Conservation (phyloP, 2,329 filamentous ascomycete genomes). For the Aspergillus vadensis region DNA sequence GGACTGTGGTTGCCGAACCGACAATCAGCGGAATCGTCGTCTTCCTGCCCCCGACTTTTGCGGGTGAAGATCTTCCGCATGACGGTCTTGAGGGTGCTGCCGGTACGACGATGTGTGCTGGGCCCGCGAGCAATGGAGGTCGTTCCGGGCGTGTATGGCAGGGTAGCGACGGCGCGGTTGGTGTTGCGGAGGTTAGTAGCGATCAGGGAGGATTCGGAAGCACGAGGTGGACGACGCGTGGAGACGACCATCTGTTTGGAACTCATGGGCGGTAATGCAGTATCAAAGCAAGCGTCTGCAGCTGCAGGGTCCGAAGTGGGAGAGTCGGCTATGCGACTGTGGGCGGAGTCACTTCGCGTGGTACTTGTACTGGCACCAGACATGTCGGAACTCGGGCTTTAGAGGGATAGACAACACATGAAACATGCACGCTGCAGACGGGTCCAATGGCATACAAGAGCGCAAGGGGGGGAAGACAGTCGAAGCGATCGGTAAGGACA, state of each 20-base stretch:
- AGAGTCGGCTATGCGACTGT: neutral
- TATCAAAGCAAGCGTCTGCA: slow-evolving; percentile 25
- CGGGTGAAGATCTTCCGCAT: slow-evolving; percentile 49
- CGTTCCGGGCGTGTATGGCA: slow-evolving; percentile 27
- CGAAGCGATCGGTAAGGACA: neutral
- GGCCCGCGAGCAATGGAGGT: slow-evolving; percentile 24
- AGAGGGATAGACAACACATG: neutral
- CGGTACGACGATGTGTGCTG: slow-evolving; percentile 40
- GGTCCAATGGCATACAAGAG: neutral
- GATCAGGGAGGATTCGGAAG: slow-evolving; percentile 21
- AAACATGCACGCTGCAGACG: neutral
- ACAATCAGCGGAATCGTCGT: slow-evolving; percentile 27
- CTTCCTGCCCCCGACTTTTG: slow-evolving; percentile 34
- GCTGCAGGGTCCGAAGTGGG: neutral
- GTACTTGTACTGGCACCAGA: slow-evolving; percentile 12
- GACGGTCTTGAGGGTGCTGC: slow-evolving; percentile 46
- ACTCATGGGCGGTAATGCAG: slow-evolving; percentile 34
- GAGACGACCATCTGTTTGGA: slow-evolving; percentile 24
- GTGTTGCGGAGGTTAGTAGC: slow-evolving; percentile 18
- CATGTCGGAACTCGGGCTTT: slow-evolving; percentile 4
- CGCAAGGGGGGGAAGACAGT: neutral
- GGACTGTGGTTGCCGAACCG: slow-evolving; percentile 16
- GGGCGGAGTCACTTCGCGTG: slow-evolving; percentile 16
- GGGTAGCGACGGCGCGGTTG: slow-evolving; percentile 15
- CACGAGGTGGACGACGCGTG: slow-evolving; percentile 17